Base-by-base conservation (phyloP, 495 filamentous ascomycete species). In the Cairneyella variabilis region DNA sequence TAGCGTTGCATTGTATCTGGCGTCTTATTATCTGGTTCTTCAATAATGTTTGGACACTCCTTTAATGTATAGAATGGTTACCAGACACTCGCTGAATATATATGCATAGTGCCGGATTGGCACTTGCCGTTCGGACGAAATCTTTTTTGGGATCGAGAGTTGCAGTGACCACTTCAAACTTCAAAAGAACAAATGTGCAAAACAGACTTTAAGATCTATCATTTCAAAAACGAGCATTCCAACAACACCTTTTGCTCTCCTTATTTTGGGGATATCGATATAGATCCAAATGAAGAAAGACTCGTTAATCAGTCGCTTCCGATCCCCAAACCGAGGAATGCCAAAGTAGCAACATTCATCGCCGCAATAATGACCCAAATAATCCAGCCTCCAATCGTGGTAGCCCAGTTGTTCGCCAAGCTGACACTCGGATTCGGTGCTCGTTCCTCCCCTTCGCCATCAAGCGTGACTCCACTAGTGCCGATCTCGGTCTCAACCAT, bases 401-500 rank as follows among this genome's bases (percentile, higher is more conserved):
- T 56, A 2, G 36, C 17, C 36, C 25, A 20, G n/a, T 49, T 42
- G 21, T 56, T 55, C 34, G 26, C 32, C 14, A 55, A 7, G 22
- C 40, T 36, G 7, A 54, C 51, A 26, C 2, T 47, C 14, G 12
- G 26, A 3, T 22, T 32, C 7, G n/a, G n/a, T n/a, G n/a, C 30
- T 42, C 30, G 34, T 11, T 37, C 32, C 41, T 22, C 30, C n/a
- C 25, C 36, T 39, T 17, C 18, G 17, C 14, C 8, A 1, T 40
- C 37, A 11, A 30, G 17, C 26, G 18, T 23, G 4, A 26, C 14
- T 41, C 23, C 23, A 25, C 42, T 27, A 22, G 20, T 17, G 11
- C n/a, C 18, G 25, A 18, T 20, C 27, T 25, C 16, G 6, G 16
- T 54, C 23, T 50, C 25, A 3, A 78, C 75, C 48, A 55, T 68